Evolutionary conservation across 2,329 filamentous ascomycete genomes (phyloP), one percentile per base, ranked within the genome.

Genomic region (Fusarium mexicanum): DNA sequence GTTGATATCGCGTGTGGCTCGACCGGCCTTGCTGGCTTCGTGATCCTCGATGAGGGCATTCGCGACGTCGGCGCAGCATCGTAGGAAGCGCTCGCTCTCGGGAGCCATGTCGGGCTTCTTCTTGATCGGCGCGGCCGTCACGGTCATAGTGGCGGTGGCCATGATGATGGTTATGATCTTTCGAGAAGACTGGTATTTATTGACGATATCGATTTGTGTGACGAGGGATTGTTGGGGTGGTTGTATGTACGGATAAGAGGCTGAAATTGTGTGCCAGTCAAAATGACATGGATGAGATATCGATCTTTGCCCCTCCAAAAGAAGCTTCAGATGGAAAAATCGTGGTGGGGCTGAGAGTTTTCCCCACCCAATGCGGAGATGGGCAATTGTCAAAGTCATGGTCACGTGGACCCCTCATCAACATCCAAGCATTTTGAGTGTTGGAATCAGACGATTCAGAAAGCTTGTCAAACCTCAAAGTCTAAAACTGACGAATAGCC

Each of bases 31-130:
- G 75, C 92, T 89, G 35, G 93, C 88, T 83, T 98, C 95, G 81
- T 97, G 94, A 80, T 98, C 96, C 80, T 98, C 94, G 78, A 99
- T 98, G 54, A 99, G 89, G 61, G 92, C 93, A 80, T 94, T 97
- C 60, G 95, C 96, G 79, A 99, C 95, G 78, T 99, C 97, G 72
- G 96, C 95, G 83, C 97, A 99, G 78, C 95, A 96, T 82, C 95
- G 91, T 83, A 98, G 90, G 82, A 94, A 98, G 60, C 96, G 92
- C 85, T 99, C 96, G 84, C 95, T 98, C 84, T 99, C 96, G 33
- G 96, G 94, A 5, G 94, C 90, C 18, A 98, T 88, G 77, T 95
- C 94, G 76, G 89, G 83, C 83, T 94, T 96, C 77, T 91, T 93
- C 80, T 90, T 85, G 46, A 92, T 91, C 87, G 93, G 91, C 71